Evolutionary conservation across 345 rosid species (phyloP), one percentile per base, ranked within the genome.

Genomic region (Trapa incisa): DNA sequence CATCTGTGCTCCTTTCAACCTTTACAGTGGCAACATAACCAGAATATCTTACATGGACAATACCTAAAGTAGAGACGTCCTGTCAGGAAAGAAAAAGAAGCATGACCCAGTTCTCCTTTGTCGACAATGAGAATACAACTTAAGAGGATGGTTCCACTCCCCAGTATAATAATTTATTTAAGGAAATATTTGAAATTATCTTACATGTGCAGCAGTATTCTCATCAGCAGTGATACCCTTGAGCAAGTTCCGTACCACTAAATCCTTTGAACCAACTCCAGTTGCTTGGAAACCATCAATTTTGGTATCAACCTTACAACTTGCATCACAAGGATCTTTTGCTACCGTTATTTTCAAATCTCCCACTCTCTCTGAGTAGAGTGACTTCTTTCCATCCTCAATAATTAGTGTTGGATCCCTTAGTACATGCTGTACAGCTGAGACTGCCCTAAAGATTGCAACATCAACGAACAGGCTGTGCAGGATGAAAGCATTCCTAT

Each of bases 171-270:
- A 42, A 37, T 71, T 65, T 57, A 37, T 64, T 52, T 56, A 73
- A 65, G 63, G 52, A 72, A 38, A 73, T 52, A 61, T 74, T 74
- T 52, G 38, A 71, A 56, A 73, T 71, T 68, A 73, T 17, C 93
- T 85, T 76, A 94, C 99, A 74, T 86, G 96, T 57, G 97, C 93
- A 75, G 96, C 97, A 36, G 97, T 91, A 67, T 91, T 91, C 74
- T 94, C 99, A 71, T 94, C 96, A 62, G 97, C 99, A 62, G 99
- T 87, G 61, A 94, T 86, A 77, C 99, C 99, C 81, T 94, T 94
- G 74, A 94, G 84, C 68, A 91, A 80, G 80, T 94, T 94, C 65
- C 96, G 80, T 78, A 85, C 86, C 58, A 86, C 72, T 71, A 91
- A 74, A 75, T 84, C 80, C 72, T 71, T 80, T 74, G 78, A 78